Evolutionary conservation across 2,329 filamentous ascomycete species (phyloP), one percentile per base, ranked within the genome.

Genomic region (Neonectria magnoliae): DNA sequence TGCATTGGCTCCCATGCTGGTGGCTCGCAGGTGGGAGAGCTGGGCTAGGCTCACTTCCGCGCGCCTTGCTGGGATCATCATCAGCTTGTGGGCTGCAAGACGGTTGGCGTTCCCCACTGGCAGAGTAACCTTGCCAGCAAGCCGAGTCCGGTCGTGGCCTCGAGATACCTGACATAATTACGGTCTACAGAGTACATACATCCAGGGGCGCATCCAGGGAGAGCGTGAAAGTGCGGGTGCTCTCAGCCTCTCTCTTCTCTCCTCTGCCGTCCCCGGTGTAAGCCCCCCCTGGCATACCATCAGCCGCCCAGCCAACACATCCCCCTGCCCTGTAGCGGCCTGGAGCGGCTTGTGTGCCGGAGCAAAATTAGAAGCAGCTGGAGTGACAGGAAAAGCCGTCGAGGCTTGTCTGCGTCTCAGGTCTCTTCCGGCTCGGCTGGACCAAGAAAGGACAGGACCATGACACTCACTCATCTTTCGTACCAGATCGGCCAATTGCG

Each of bases 81-180:
- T 50, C 56, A 54, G 51, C 31, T 60, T 54, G 57, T 60, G 51
- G 57, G 44, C 57, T 60, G 51, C 57, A 47, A 36, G 56, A 38
- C 45, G 61, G 36, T 25, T 50, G 56, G 33, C 31, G 9, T 38
- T 60, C 61, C 44, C 61, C 61, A 64, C 61, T 33, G 56, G 36
- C 56, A 56, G 38, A 64, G 61, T 56, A 54, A 64, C 56, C 36
- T 38, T 64, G 61, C 61, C 51, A 52, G 61, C 56, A 52, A 54
- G 56, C 52, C 45, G 29, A 29, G 41, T 55, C 38, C 31, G 31
- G 60, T 54, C 41, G 51, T 44, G 56, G 31, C 42, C 22, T 51
- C 29, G 29, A 10, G 20, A 64, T 51, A 56, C 51, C 42, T 54
- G 53, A 57, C 41, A 38, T 60, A n/a, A n/a, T n/a, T n/a, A 44